Percentiles rank a stretch among this genome's conserved stretches.
Evolutionary conservation across 495 filamentous ascomycete genomes (phyloP).

Genomic region (Podospora australis): DNA sequence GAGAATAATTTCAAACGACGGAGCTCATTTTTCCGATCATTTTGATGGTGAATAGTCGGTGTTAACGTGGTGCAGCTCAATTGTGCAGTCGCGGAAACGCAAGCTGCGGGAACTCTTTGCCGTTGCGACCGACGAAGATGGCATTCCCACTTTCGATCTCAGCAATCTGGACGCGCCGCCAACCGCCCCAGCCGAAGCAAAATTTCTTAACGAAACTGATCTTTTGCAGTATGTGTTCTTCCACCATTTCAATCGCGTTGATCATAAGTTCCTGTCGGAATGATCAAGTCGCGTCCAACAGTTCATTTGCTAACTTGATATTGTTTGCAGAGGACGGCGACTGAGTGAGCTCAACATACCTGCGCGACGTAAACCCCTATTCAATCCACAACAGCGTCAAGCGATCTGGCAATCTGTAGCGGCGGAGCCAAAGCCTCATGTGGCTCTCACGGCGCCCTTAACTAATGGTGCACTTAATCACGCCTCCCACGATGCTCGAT

Average conservation of each 20-base stretch:
- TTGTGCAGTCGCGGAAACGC: slow-evolving; percentile 70
- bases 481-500: background rate
- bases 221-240: slow-evolving; percentile 61
- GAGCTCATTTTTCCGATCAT: slow-evolving; percentile 39
- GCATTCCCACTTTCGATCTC: slow-evolving; percentile 36
- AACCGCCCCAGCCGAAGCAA: slow-evolving; percentile 46
- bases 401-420: slow-evolving; percentile 16
- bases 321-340: slow-evolving; percentile 53
- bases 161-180: slow-evolving; percentile 41
- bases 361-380: slow-evolving; percentile 42
- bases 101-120: slow-evolving; percentile 76
- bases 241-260: slow-evolving; percentile 4
- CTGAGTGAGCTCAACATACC: slow-evolving; percentile 69
- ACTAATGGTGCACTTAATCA: background rate
- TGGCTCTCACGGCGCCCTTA: background rate
- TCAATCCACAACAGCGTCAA: slow-evolving; percentile 16
- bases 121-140: slow-evolving; percentile 45
- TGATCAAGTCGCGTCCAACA: slow-evolving; percentile 17
- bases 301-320: slow-evolving; percentile 3
- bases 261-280: slow-evolving; percentile 6
- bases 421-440: background rate
- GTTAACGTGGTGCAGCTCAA: slow-evolving; percentile 53
- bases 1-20: slow-evolving; percentile 31
- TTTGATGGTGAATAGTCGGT: slow-evolving; percentile 32
- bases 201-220: slow-evolving; percentile 69